Evolutionary conservation across 495 filamentous ascomycete species (phyloP), one percentile per base, ranked within the genome.

Genomic region (Hypoxylon perforatum): DNA sequence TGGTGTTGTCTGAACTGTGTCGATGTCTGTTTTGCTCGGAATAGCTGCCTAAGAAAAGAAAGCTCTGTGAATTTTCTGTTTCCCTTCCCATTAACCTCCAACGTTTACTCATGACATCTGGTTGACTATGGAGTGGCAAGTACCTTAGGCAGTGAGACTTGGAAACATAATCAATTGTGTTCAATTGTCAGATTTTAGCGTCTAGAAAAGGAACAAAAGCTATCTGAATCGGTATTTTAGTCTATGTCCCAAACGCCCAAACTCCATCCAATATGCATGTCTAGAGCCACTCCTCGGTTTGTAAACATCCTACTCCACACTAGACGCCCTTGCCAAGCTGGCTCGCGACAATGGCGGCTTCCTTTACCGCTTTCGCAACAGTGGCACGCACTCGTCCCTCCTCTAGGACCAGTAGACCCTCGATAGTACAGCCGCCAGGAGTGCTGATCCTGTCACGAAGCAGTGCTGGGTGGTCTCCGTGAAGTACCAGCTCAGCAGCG

Each of bases 401-500:
- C 75, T 94, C 91, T 11, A 94, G 75, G 28, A 92, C 90, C 57
- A 92, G 65, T 67, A 93, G 69, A 3, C 92, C 91, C 1, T 87
- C 88, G 68, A 93, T 93, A 11, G 90, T 94, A 73, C 91, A 93
- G 2, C 91, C 91, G 4, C 91, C 91, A 0, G 91, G 91, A 6
- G 92, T 93, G 55, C 81, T 86, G 14, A 94, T 90, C 77, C 92
- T 92, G 56, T 94, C 91, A 53, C 87, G 81, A 48, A 94, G 73
- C 42, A 94, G 69, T 5, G 91, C 91, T 4, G 91, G 91, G 71
- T 93, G 91, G 64, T 93, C 90, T 6, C 91, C 91, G 42, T 80
- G 83, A 19, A 91, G 75, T 33, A 94, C 88, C 60, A 94, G 61
- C 0, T 82, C 86, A 1, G 91, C 88, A 10, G 90, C 85, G n/a